phyloP scores from a whole-genome alignment of 805 yeast species.

The Saturnispora dispora region DNA sequence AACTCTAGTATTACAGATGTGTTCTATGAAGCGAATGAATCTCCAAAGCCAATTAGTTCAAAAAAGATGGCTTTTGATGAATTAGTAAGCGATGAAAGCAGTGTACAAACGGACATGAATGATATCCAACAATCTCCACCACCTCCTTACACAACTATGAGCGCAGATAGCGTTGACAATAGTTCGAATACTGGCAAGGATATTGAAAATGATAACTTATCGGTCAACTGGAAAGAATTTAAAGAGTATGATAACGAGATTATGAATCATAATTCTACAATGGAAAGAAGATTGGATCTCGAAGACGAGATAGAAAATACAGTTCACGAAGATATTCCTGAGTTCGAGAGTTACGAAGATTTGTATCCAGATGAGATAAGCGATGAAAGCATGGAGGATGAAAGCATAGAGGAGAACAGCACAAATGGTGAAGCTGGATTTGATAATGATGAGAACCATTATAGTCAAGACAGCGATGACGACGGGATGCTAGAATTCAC shows the following conservation, averaged over 20 bases:
- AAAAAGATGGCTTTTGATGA: conserved; percentile 2
- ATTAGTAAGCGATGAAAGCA: neutral
- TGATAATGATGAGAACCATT: conserved; percentile 1
- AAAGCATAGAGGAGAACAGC: neutral
- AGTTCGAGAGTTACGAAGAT: conserved; percentile 5
- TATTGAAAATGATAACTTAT: neutral
- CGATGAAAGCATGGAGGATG: conserved; percentile 4
- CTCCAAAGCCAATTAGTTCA: neutral
- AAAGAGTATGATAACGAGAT: neutral
- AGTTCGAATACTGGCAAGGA: neutral
- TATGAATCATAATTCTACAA: neutral
- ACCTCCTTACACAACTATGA: neutral
- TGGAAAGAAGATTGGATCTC: conserved; percentile 7
- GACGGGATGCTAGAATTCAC: conserved; percentile 10
- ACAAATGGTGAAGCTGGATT: neutral
- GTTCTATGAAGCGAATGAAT: conserved; percentile 4
- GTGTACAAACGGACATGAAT: neutral
- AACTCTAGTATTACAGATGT: conserved; percentile 4
- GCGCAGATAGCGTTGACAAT: neutral
- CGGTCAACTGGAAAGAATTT: neutral
- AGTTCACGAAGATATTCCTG: neutral
- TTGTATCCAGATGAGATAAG: conserved; percentile 10
- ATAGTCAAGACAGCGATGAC: conserved; percentile 5
- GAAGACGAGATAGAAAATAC: conserved; percentile 14
- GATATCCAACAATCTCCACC: neutral